Base-by-base conservation (phyloP, 2,329 filamentous ascomycete genomes). In the Ophiostoma novo-ulmi region DNA sequence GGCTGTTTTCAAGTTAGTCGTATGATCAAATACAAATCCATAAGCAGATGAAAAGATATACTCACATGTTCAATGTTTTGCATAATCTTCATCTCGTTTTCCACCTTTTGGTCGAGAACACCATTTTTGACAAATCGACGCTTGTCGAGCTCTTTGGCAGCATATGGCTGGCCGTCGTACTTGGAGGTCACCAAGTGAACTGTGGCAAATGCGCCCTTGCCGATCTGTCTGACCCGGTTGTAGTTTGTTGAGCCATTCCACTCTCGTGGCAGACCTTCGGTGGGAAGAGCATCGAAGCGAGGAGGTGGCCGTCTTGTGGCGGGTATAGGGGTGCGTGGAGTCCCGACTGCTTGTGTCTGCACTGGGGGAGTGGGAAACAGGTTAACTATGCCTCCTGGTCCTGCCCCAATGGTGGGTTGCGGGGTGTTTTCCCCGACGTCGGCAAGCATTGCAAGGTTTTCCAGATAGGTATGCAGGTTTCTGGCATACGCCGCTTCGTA, bases 21-120 rank as follows among this genome's bases (percentile, higher is more conserved):
- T 44, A 17, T 5, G 7, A 7, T 10, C 41, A 10, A 55, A n/a
- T 14, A 22, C 7, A 11, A 22, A 22, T 31, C 10, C 20, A n/a
- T n/a, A 36, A 41, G 7, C 7, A 8, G 5, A 6, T 14, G 3
- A 13, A 58, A 22, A 22, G 36, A 63, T 17, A 69, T 66, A 80
- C 90, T 85, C 82, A 93, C 91, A 82, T 99, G 95, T 70, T 89
- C 84, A 69, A 98, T 86, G 70, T 85, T 86, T 76, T 90, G 88
- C 93, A 99, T 98, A 75, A 99, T 98, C 74, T 88, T 91, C 90
- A 99, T 94, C 81, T 99, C 95, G 76, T 96, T 97, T 77, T 97
- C 92, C 17, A 98, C 91, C 79, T 96, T 97, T 74, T 93, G 90
- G 76, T 97, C 93, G 31, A 97, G 80, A 26, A 94, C 84, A 2